Base-by-base conservation (phyloP, 768 basidiomycete genomes). In the Sutorius australiensis region DNA sequence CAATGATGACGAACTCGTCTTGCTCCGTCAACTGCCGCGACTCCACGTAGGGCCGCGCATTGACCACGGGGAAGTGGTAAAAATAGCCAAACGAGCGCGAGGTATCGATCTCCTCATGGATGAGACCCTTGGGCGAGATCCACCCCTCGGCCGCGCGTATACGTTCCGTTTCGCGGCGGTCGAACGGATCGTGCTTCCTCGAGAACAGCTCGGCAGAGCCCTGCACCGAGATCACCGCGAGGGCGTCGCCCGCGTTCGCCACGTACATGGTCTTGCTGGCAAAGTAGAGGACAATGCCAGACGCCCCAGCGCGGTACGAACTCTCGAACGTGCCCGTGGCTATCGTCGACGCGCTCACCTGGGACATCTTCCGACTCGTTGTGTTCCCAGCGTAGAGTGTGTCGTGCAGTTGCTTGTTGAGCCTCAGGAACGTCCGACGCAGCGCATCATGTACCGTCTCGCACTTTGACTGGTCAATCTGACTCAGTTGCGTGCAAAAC, bases 1-100 rank as follows among this genome's bases (percentile, higher is more conserved):
- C 97, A 55, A 99, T 80, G 72, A 99, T 95, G 62, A 98, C 81
- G 64, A 98, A 97, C 70, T 99, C 95, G 70, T 99, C 97, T 50
- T 84, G 79, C 56, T 91, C 86, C 2, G 83, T 79, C 16, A 99
- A 72, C 43, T 84, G 78, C 57, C 86, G 83, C 5, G 74, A 75
- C 58, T 74, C 75, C 55, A 95, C 80, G 66, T 92, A 82, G 0
- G 97, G 95, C 6, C 87, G 79, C 0, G 97, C 86, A 65, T 95
- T 95, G 68, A 98, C 81, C 32, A 94, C 83, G 0, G 95, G 95
- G 42, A 92, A 79, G 24, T 92, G 82, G 61, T 91, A 84, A 74
- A 84, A 98, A 72, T 88, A 92, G 0, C 97, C 97, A 70, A 98
- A 98, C 0, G 91, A 87, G 44, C 95, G 80, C n/a, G 95, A 94